These are phyloP conservation scores for Oryza glumipatula DNA, from an alignment of 176 grass and related monocot species.

Conservation along the genomic window DNA sequence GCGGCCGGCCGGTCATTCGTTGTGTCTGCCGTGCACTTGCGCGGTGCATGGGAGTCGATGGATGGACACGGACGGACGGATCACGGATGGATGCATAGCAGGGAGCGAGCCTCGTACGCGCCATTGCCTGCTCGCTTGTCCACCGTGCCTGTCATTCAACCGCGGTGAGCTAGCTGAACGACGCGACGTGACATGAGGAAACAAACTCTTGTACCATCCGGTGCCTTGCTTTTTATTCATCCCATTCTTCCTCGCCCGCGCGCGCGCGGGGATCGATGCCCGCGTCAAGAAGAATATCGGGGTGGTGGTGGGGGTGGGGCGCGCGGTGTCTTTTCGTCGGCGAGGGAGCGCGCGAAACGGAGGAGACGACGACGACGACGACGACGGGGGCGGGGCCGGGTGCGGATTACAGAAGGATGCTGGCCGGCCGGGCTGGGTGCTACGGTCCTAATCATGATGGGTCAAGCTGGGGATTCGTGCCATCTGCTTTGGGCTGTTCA, in stretches of 20 bases:
- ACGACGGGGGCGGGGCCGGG: neutral
- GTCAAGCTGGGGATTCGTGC: conserved; percentile 41
- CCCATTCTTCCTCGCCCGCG: neutral
- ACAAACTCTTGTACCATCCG: conserved; percentile 49
- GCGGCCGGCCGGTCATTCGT: conserved; percentile 9
- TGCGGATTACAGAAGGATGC: neutral
- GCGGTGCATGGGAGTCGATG: conserved; percentile 38
- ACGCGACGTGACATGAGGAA: conserved; percentile 48
- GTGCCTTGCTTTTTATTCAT: neutral
- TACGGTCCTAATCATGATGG: conserved; percentile 9
- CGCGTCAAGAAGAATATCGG: conserved; percentile 37
- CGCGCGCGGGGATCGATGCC: conserved; percentile 22
- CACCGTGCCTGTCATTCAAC: neutral
- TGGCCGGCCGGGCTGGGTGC: neutral
- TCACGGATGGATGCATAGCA: neutral
- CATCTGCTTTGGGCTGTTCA: conserved; percentile 1
- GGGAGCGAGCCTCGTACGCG: conserved; percentile 8
- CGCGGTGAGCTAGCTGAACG: conserved; percentile 12
- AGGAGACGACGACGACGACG: neutral
- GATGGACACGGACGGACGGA: conserved; percentile 19
- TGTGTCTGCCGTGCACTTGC: conserved; percentile 32
- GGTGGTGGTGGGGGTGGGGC: neutral
- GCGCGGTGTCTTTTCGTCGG: conserved; percentile 42
- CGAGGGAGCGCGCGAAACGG: neutral
- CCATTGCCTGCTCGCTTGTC: neutral